A percentile compares a stretch with the other conserved stretches of the same genome.
Evolutionary conservation across 2,329 filamentous ascomycete genomes (phyloP).

Genomic region (Mollisia scopiformis): DNA sequence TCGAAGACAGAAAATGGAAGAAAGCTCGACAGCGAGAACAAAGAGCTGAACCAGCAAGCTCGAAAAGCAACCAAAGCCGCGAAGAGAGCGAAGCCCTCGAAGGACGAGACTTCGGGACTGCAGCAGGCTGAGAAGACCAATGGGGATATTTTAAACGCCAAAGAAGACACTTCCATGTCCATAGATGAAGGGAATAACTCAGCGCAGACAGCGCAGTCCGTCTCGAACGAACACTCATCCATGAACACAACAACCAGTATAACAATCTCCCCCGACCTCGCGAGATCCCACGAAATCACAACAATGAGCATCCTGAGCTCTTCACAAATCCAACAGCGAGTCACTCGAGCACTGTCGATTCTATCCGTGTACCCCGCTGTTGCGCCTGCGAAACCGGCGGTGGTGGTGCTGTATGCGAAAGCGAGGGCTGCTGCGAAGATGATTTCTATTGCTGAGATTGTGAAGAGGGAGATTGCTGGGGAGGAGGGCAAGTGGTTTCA

Average conservation of each 20-base stretch:
- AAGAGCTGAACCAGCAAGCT: constrained; percentile 10
- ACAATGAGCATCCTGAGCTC: constrained; percentile 60
- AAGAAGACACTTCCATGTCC: neutral
- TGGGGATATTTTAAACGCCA: neutral
- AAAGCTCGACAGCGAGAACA: constrained; percentile 8
- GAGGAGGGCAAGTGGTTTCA: constrained; percentile 46
- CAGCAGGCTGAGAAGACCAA: neutral
- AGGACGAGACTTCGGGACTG: neutral
- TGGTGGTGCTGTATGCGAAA: constrained; percentile 45
- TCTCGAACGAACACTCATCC: neutral
- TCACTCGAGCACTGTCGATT: constrained; percentile 30
- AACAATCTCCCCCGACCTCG: constrained; percentile 40
- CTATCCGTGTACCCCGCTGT: constrained; percentile 28
- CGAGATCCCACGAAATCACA: constrained; percentile 46
- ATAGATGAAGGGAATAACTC: neutral
- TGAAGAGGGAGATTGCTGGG: constrained; percentile 57
- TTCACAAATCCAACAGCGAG: constrained; percentile 52
- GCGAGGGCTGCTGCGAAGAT: constrained; percentile 58
- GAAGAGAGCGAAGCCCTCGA: neutral
- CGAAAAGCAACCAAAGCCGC: neutral
- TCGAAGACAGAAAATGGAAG: constrained; percentile 5
- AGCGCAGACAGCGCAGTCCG: neutral
- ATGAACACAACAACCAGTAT: neutral
- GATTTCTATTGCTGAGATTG: constrained; percentile 69
- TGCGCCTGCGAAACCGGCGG: constrained; percentile 35